These are phyloP conservation scores for Colletotrichum higginsianum DNA, from an alignment of 2,329 filamentous ascomycete species.

Conservation along the genomic window DNA sequence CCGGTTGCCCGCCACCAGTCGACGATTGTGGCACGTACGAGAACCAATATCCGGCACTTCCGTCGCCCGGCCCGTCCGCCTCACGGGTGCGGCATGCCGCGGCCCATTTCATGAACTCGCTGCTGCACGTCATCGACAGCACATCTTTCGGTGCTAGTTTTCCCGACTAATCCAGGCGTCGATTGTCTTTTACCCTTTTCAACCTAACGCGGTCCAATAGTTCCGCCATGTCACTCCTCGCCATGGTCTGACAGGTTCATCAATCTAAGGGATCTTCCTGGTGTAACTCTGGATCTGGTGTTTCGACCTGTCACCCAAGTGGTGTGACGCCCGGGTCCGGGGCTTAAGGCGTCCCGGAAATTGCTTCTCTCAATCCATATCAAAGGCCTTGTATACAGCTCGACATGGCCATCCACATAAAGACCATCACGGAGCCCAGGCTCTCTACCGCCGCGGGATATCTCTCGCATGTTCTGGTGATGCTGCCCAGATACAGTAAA, in stretches of 20 bases:
- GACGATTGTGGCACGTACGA: slow-evolving; percentile 14
- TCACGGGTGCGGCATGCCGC: slow-evolving; percentile 4
- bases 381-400: slow-evolving; percentile 20
- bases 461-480: neutral
- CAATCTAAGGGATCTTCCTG: slow-evolving; percentile 35
- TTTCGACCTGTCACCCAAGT: slow-evolving; percentile 34
- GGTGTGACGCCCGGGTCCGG: slow-evolving; percentile 32
- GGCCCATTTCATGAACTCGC: neutral
- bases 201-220: neutral
- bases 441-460: slow-evolving; percentile 1
- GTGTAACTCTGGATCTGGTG: slow-evolving; percentile 35
- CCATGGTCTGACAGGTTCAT: slow-evolving; percentile 27
- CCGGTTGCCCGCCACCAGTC: slow-evolving; percentile 21
- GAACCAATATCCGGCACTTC: slow-evolving; percentile 39
- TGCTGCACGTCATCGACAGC: slow-evolving; percentile 10
- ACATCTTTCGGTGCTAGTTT: neutral
- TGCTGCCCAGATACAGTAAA: slow-evolving; percentile 14
- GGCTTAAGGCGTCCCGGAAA: neutral
- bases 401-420: neutral
- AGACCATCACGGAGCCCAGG: neutral
- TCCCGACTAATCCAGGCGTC: neutral
- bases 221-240: slow-evolving; percentile 3
- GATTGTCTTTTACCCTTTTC: neutral
- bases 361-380: slow-evolving; percentile 17
- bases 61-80: slow-evolving; percentile 28